Conservation (phyloP, 768 basidiomycete species). For the Pluteus cervinus region DNA sequence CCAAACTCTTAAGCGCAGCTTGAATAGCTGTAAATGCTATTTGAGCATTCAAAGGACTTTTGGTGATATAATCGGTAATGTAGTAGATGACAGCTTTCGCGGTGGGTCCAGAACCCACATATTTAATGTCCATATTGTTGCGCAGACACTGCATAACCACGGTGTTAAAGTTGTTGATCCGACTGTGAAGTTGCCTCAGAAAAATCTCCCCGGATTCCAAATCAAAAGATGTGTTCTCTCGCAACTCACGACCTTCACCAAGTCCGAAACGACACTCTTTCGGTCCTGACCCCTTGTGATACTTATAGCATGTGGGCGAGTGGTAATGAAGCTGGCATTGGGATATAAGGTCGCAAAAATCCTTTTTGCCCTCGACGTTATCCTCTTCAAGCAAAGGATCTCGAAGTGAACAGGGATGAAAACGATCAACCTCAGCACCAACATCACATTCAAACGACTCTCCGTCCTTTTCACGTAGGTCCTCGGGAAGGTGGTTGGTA, state of each 20-base stretch:
- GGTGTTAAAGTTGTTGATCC: constrained; percentile 38
- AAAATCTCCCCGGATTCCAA: constrained; percentile 22
- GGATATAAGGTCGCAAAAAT: constrained; percentile 16
- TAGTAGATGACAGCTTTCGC: constrained; percentile 40
- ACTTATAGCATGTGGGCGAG: constrained; percentile 30
- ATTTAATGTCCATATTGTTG: constrained; percentile 45
- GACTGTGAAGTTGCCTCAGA: constrained; percentile 27
- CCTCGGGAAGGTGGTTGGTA: constrained; percentile 5
- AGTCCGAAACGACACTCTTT: constrained; percentile 25
- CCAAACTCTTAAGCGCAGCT: constrained; percentile 23
- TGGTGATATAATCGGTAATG: constrained; percentile 45
- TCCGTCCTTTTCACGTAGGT: neutral
- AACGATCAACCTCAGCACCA: neutral
- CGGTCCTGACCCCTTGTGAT: constrained; percentile 19
- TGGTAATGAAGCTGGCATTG: constrained; percentile 28
- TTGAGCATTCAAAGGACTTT: constrained; percentile 33
- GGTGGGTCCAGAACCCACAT: constrained; percentile 30
- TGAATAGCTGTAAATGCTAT: constrained; percentile 33
- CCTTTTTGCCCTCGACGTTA: constrained; percentile 8
- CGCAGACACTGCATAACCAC: constrained; percentile 28
- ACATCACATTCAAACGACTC: neutral
- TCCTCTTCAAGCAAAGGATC: constrained; percentile 4
- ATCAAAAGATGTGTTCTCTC: constrained; percentile 16
- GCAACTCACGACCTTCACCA: constrained; percentile 12
- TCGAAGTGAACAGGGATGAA: constrained; percentile 12